These are phyloP conservation scores for Tardiomyces depauwii DNA, from an alignment of 1,139 yeast genomes.

Conservation along the genomic window DNA sequence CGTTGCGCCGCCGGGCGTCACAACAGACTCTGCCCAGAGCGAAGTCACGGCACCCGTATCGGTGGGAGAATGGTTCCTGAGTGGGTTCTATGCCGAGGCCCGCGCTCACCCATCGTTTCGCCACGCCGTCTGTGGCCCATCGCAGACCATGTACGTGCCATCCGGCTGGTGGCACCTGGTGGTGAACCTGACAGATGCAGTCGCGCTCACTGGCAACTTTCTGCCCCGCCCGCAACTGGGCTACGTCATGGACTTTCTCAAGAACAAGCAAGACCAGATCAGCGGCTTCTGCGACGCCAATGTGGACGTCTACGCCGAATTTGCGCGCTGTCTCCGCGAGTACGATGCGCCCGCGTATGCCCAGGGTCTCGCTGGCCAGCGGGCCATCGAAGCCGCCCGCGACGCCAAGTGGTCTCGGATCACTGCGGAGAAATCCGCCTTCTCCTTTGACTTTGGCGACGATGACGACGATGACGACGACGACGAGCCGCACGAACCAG, in stretches of 20 bases:
- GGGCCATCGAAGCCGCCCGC: neutral
- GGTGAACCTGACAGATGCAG: slow-evolving; percentile 67
- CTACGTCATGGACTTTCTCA: slow-evolving; percentile 54
- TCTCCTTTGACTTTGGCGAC: neutral
- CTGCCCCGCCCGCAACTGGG: slow-evolving; percentile 48
- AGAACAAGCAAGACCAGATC: slow-evolving; percentile 55
- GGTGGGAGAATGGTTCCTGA: slow-evolving; percentile 79
- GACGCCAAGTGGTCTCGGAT: neutral
- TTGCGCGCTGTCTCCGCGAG: slow-evolving; percentile 4
- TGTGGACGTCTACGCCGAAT: slow-evolving; percentile 12
- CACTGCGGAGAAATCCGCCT: neutral
- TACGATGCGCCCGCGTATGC: neutral
- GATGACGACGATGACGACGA: neutral
- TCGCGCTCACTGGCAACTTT: slow-evolving; percentile 73
- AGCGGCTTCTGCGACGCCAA: slow-evolving; percentile 52
- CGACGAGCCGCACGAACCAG: neutral
- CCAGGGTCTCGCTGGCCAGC: neutral
- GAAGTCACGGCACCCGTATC: slow-evolving; percentile 91
- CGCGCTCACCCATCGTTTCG: slow-evolving; percentile 31
- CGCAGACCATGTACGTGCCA: slow-evolving; percentile 83
- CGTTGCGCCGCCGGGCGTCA: slow-evolving; percentile 75
- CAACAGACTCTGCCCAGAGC: slow-evolving; percentile 60
- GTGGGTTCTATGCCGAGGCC: slow-evolving; percentile 68
- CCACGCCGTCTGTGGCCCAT: slow-evolving; percentile 68
- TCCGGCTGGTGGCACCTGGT: slow-evolving; percentile 97